Base-by-base conservation (phyloP, 345 rosid genomes). In the Lumnitzera racemosa region DNA sequence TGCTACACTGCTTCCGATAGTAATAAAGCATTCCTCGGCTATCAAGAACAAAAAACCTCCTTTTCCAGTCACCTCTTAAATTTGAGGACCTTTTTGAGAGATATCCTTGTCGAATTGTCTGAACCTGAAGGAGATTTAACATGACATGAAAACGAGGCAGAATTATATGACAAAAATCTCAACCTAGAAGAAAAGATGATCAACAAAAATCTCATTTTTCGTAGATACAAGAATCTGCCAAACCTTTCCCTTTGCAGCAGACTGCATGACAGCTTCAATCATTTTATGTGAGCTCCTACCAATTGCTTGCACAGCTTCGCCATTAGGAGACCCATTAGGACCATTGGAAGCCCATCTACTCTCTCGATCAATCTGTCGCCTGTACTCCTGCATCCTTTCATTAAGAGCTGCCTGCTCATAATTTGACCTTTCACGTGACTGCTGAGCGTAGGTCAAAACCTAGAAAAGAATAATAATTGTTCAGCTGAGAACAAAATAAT, bases 21-120 rank as follows among this genome's bases (percentile, higher is more conserved):
- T 95, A 95, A 65, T 95, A 95, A 68, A 95, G 81, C 95, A 95
- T 81, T 66, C 99, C 99, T 17, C 99, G 89, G 76, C 98, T 95
- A 76, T 95, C 99, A 69, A 95, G 94, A 66, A 95, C 99, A 82
- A 95, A 95, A 80, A 95, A 95, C 60, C 98, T 83, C 70, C 99
- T 80, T 80, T 95, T 95, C 99, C 99, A 95, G 80, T 95, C 98
- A 73, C 95, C 99, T 80, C 98, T 89, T 76, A 95, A 76, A 68
- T 77, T 95, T 58, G 96, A 88, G 55, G 98, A 95, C 20, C 98
- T 88, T 73, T 95, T 95, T 70, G 98, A 95, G 62, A 95, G 89
- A 80, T 95, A 95, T 24, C 99, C 98, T 75, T 90, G 99, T 53
- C 99, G 85, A 56, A 95, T 95, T 16, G 98, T 95, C 81, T 95